phyloP scores from a whole-genome alignment of 352 stramenopile species.

The Phytophthora colocasiae region DNA sequence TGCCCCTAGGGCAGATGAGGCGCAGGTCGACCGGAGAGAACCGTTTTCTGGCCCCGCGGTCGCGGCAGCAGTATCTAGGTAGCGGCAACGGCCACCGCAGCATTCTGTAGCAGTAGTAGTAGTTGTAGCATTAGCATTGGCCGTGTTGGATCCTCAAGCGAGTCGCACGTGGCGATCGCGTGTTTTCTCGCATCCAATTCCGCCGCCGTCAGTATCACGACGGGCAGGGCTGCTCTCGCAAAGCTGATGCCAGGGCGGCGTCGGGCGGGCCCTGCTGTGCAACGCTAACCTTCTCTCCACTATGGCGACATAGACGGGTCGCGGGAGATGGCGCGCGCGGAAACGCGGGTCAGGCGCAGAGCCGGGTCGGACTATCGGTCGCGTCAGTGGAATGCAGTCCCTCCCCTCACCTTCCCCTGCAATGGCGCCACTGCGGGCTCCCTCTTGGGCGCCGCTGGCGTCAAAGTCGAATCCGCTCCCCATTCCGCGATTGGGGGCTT shows the following conservation, averaged over 20 bases:
- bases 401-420: constrained; percentile 42
- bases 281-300: constrained; percentile 4
- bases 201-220: constrained; percentile 5
- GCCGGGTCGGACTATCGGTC: constrained; percentile 24
- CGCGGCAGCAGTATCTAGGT: neutral
- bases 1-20: constrained; percentile 28
- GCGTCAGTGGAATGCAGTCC: constrained; percentile 37
- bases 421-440: constrained; percentile 43
- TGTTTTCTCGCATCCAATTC: too few relatives aligned
- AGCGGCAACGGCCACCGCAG: neutral
- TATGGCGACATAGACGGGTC: constrained; percentile 4
- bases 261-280: constrained; percentile 14
- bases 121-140: too few relatives aligned
- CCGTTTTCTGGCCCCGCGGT: constrained; percentile 16
- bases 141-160: neutral
- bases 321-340: neutral
- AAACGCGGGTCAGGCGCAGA: neutral
- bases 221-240: neutral
- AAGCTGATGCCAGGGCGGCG: constrained; percentile 14
- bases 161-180: constrained; percentile 3
- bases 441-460: constrained; percentile 21
- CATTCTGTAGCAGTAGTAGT: too few relatives aligned
- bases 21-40: constrained; percentile 10
- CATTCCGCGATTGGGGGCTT: constrained; percentile 47
- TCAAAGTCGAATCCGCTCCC: constrained; percentile 41